Percentiles rank a stretch among this genome's conserved stretches.
phyloP scores from a whole-genome alignment of 2,329 filamentous ascomycete genomes.

The Talaromyces sp. region DNA sequence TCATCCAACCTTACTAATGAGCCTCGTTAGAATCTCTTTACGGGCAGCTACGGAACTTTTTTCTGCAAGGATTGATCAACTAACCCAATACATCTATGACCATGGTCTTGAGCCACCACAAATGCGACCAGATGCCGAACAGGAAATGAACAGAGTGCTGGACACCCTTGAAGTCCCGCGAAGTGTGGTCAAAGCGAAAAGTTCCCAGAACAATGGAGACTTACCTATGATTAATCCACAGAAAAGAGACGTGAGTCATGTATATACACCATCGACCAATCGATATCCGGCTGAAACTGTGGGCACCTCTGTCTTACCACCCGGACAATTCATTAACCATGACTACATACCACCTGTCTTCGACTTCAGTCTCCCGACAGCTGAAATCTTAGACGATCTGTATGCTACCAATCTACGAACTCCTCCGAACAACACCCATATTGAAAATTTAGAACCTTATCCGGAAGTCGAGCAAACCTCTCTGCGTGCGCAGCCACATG shows the following conservation, averaged over 20 bases:
- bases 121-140: slow-evolving; percentile 39
- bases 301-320: not conserved
- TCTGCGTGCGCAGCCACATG: slow-evolving; percentile 16
- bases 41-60: slow-evolving; percentile 37
- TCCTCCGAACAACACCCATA: not conserved
- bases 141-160: slow-evolving; percentile 36
- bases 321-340: not conserved
- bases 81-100: slow-evolving; percentile 41
- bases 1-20: not conserved
- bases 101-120: slow-evolving; percentile 38
- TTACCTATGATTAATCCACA: not conserved
- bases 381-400: slow-evolving; percentile 34
- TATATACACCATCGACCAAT: not conserved
- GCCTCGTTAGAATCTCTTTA: slow-evolving; percentile 30
- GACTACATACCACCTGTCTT: slow-evolving; percentile 13
- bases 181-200: slow-evolving; percentile 21
- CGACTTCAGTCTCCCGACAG: slow-evolving; percentile 34
- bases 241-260: not conserved
- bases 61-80: slow-evolving; percentile 37
- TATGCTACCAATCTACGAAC: slow-evolving; percentile 32
- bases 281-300: not conserved
- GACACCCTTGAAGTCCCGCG: slow-evolving; percentile 37
- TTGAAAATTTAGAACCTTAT: not conserved
- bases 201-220: not conserved
- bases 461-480: not conserved